Base-by-base conservation (phyloP, 73 alveolate genomes). In the Paramecium sexaurelia region DNA sequence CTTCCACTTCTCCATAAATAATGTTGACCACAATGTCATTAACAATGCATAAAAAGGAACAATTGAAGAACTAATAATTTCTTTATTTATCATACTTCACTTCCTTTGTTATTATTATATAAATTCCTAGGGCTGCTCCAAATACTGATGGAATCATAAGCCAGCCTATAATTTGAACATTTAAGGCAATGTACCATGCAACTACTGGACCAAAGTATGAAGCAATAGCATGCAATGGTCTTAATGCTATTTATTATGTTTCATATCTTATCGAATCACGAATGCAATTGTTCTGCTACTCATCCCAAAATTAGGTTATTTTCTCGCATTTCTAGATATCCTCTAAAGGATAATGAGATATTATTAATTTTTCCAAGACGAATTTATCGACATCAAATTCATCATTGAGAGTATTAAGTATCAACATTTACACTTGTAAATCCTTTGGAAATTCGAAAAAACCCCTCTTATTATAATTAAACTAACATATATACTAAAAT, bases 1-100 rank as follows among this genome's bases (percentile, higher is more conserved):
- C 20, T 73, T 73, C 87, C 87, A 73, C 19, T 73, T 73, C 57
- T 73, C 87, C 87, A 73, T 73, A 73, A 73, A 73, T 73, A 73
- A 36, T 6, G 87, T 73, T 15, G 87, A 73, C 87, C 87, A 73
- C 4, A 73, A 10, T 73, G 57, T 36, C 87, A 73, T 73, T 15
- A 73, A 9, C 11, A 73, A n/a, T 35, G 87, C 55, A 19, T 73
- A 73, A 17, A 73, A 73, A n/a, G 87, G 87, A 35, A 73, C 87
- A 2, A 73, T 73, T 33, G 87, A 36, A 36, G 87, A 73, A 73
- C 57, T 73, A 20, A 73, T 10, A 10, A 27, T 27, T 61, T 24
- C 17, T 8, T 10, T 26, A 15, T 29, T 24, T 11, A 11, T 22
- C 83, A 22, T 61, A 61, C 83, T 61, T 61, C 27, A 61, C 57